Evolutionary conservation across 139 green algal genomes (phyloP).

Genomic region (Micromonas pusilla): DNA sequence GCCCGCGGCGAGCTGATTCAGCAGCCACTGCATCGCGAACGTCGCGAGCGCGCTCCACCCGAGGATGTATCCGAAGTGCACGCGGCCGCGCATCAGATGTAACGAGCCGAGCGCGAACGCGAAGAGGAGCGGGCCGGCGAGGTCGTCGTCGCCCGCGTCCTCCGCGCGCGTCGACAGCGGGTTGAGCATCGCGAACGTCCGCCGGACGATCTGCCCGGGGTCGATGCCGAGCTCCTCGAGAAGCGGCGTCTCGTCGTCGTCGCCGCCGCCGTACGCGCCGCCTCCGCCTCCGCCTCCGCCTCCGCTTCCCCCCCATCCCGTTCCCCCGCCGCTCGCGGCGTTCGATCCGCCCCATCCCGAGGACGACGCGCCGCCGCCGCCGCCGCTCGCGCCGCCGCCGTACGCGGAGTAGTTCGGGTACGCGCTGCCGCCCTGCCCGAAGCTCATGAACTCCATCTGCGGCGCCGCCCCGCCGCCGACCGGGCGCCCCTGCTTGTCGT

Average conservation of each 20-base stretch:
- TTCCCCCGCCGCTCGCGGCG: background rate
- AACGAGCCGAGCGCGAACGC: background rate
- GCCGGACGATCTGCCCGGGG: background rate
- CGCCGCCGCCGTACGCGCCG: background rate
- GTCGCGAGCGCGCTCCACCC: conserved; percentile 9
- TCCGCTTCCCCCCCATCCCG: background rate
- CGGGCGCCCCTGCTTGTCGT: too few species aligned
- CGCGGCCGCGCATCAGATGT: conserved; percentile 5
- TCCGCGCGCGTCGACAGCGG: background rate
- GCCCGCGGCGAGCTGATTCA: conserved; percentile 2
- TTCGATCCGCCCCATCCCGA: background rate
- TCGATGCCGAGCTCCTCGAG: conserved; percentile 28
- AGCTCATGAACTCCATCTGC: conserved; percentile 18
- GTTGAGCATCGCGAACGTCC: background rate
- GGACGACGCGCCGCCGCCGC: background rate
- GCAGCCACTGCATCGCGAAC: conserved; percentile 4
- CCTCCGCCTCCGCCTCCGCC: too few species aligned
- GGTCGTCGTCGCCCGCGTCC: background rate
- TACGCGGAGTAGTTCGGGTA: conserved; percentile 7
- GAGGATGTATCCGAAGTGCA: conserved; percentile 24
- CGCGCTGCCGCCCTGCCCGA: background rate
- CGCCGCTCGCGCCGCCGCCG: background rate
- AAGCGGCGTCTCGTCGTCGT: conserved; percentile 13
- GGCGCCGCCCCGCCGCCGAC: too few species aligned
- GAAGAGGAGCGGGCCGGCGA: conserved; percentile 16